Evolutionary conservation across 176 grass and related monocot species (phyloP).

Genomic region (Saccharum spontaneum): DNA sequence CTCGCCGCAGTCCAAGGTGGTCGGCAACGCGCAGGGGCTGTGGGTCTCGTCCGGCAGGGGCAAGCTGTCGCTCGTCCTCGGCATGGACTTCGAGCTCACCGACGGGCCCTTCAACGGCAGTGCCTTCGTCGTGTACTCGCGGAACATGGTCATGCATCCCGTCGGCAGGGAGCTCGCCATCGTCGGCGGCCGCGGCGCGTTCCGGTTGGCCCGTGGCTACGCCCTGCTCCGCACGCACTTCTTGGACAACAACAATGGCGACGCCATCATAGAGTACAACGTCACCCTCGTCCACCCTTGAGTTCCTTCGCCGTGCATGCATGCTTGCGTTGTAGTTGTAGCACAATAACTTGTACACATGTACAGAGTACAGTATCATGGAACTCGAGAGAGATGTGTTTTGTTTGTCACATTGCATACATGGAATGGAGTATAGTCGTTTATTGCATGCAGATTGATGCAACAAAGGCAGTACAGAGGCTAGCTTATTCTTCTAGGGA

Average conservation of each 20-base stretch:
- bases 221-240: slow-evolving; percentile 33
- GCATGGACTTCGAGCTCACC: slow-evolving; percentile 48
- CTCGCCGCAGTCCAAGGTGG: slow-evolving; percentile 13
- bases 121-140: slow-evolving; percentile 56
- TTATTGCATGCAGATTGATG: background rate
- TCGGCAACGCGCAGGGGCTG: slow-evolving; percentile 52
- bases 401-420: background rate
- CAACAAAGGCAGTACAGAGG: background rate
- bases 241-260: slow-evolving; percentile 17
- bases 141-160: background rate
- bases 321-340: background rate
- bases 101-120: slow-evolving; percentile 52
- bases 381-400: background rate
- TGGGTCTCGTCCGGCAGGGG: background rate
- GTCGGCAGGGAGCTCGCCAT: slow-evolving; percentile 45
- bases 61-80: slow-evolving; percentile 27
- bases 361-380: background rate
- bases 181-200: slow-evolving; percentile 56
- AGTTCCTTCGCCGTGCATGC: background rate
- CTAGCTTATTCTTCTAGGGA: background rate
- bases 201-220: slow-evolving; percentile 47
- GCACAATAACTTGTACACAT: background rate
- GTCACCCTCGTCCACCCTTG: slow-evolving; percentile 47
- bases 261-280: slow-evolving; percentile 55
- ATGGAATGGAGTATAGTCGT: background rate